Evolutionary conservation across 1,284 basidiomycete species (phyloP).

Genomic region (Hemileccinum hortonii): DNA sequence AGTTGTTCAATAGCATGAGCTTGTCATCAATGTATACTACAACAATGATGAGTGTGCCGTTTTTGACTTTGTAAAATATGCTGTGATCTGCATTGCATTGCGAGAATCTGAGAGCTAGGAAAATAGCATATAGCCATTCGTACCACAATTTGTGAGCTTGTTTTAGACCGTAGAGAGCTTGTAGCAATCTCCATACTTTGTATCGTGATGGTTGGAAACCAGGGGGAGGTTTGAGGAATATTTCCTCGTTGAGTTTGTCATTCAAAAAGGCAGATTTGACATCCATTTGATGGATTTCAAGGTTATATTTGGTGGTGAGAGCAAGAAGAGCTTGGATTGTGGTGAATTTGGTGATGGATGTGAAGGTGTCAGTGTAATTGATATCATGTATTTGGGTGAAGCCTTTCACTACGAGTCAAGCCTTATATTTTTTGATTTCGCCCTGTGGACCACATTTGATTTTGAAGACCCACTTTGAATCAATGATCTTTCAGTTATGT

Average conservation of each 20-base stretch:
- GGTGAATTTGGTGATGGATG: neutral
- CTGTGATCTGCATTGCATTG: neutral
- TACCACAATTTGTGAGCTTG: conserved; percentile 24
- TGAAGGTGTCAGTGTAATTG: neutral
- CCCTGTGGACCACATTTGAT: conserved; percentile 27
- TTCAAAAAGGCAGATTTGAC: no score
- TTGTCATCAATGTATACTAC: no score
- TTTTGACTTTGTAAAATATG: neutral
- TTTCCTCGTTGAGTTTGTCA: no score
- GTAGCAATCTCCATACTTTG: neutral
- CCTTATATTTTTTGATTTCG: conserved; percentile 25
- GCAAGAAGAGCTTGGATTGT: neutral
- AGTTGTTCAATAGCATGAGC: no score
- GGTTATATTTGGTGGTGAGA: conserved; percentile 4
- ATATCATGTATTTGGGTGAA: neutral
- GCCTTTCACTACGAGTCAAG: neutral
- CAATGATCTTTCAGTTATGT: conserved; percentile 9
- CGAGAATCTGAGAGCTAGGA: neutral
- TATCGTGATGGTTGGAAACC: neutral
- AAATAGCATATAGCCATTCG: neutral
- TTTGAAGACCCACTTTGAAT: conserved; percentile 34
- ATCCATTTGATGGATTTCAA: no score
- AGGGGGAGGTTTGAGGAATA: neutral
- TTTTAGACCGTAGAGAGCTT: conserved; percentile 26
- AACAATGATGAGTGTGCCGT: no score